Evolutionary conservation across 768 basidiomycete species (phyloP).

Genomic region (Leucogyrophana mollusca): DNA sequence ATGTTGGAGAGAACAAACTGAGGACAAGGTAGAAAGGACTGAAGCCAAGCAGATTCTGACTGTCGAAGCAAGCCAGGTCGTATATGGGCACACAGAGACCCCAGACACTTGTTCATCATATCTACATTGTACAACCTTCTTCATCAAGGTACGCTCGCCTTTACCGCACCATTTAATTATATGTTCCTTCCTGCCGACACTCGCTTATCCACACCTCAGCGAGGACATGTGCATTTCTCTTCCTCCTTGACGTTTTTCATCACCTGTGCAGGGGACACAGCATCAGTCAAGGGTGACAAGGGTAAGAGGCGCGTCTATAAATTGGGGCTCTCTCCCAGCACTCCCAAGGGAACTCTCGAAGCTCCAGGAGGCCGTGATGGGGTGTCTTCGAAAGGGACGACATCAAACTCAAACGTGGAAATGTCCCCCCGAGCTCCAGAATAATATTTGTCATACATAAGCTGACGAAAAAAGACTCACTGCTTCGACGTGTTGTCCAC

Average conservation of each 20-base stretch:
- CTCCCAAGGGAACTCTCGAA: conserved; percentile 20
- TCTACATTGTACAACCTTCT: background rate
- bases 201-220: conserved; percentile 20
- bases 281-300: conserved; percentile 25
- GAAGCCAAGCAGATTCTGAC: conserved; percentile 1
- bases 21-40: background rate
- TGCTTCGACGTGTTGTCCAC: conserved; percentile 62
- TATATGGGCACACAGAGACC: conserved; percentile 13
- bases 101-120: conserved; percentile 26
- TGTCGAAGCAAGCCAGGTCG: background rate
- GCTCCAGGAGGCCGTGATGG: conserved; percentile 20
- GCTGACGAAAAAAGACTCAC: conserved; percentile 41
- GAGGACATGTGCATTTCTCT: conserved; percentile 44
- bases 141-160: conserved; percentile 7
- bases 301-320: conserved; percentile 23
- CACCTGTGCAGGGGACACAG: conserved; percentile 34
- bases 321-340: conserved; percentile 14
- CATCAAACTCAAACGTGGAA: conserved; percentile 32
- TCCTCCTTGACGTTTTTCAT: conserved; percentile 50
- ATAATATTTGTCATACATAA: conserved; percentile 8
- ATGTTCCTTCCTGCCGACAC: conserved; percentile 2
- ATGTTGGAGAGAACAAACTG: conserved; percentile 1
- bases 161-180: conserved; percentile 8
- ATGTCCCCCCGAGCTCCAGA: conserved; percentile 5
- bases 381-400: conserved; percentile 34